Evolutionary conservation across 495 filamentous ascomycete species (phyloP).

Genomic region (Talaromyces nanjingensis): DNA sequence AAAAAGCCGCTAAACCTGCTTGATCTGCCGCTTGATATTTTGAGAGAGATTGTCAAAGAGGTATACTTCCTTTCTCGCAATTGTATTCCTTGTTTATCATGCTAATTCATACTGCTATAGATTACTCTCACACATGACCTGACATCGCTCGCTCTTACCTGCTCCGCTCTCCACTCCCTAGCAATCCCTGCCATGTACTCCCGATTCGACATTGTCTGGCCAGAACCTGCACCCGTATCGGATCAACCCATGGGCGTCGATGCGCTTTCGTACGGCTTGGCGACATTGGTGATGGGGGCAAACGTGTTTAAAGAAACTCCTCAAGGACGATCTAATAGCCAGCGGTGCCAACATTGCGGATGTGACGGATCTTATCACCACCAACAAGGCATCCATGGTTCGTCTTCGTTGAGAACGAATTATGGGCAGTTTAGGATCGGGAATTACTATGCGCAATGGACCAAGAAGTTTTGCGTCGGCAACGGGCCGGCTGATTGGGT

Average conservation of each 20-base stretch:
- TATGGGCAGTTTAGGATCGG: constrained; percentile 40
- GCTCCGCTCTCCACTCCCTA: constrained; percentile 75
- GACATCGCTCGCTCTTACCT: constrained; percentile 73
- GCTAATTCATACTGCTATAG: constrained; percentile 32
- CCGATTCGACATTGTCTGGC: constrained; percentile 93
- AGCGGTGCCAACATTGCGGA: constrained; percentile 31
- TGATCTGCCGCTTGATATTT: constrained; percentile 78
- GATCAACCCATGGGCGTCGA: constrained; percentile 74
- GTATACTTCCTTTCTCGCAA: constrained; percentile 30
- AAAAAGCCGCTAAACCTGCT: constrained; percentile 48
- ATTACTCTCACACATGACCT: constrained; percentile 85
- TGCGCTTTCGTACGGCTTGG: constrained; percentile 83
- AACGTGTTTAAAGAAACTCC: constrained; percentile 52
- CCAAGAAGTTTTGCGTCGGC: constrained; percentile 82
- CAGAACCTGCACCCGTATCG: constrained; percentile 56
- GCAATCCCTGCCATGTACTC: constrained; percentile 85
- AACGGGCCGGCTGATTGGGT: constrained; percentile 82
- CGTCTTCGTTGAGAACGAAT: constrained; percentile 9
- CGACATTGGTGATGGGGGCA: constrained; percentile 76
- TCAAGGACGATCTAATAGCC: constrained; percentile 5
- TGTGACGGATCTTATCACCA: constrained; percentile 18
- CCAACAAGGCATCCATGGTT: constrained; percentile 11
- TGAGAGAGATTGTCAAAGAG: constrained; percentile 86
- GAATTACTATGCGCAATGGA: constrained; percentile 80
- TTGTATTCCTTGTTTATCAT: background rate